Evolutionary conservation across 2,329 filamentous ascomycete species (phyloP).

Genomic region (Mollisia scopiformis): DNA sequence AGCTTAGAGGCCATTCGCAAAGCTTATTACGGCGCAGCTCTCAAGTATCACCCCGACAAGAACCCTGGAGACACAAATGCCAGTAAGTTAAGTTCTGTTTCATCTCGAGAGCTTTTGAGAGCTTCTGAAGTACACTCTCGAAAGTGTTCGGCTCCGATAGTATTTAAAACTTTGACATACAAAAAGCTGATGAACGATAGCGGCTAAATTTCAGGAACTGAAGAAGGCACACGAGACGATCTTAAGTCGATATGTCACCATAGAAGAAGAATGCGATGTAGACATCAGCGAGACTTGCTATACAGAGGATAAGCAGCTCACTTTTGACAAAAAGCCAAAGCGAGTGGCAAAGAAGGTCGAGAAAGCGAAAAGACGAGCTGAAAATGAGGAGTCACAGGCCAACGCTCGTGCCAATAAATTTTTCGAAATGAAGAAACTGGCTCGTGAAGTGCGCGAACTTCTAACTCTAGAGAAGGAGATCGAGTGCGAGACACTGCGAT

Average conservation of each 20-base stretch:
- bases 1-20: not conserved
- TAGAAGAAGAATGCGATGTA: not conserved
- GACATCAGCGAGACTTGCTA: not conserved
- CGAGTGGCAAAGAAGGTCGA: not conserved
- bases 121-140: too few species aligned
- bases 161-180: too few species aligned
- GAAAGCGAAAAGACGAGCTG: not conserved
- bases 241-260: not conserved
- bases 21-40: not conserved
- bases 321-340: not conserved
- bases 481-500: too few species aligned
- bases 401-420: not conserved
- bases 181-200: too few species aligned
- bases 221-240: not conserved
- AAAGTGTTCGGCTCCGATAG: too few species aligned
- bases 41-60: not conserved
- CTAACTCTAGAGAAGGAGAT: too few species aligned
- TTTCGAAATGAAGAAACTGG: not conserved
- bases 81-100: too few species aligned
- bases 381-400: not conserved
- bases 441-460: too few species aligned
- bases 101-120: too few species aligned
- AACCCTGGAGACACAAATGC: not conserved
- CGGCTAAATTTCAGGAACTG: not conserved
- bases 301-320: not conserved